Base-by-base conservation (phyloP, 495 filamentous ascomycete species). In the Glarea lozoyensis region DNA sequence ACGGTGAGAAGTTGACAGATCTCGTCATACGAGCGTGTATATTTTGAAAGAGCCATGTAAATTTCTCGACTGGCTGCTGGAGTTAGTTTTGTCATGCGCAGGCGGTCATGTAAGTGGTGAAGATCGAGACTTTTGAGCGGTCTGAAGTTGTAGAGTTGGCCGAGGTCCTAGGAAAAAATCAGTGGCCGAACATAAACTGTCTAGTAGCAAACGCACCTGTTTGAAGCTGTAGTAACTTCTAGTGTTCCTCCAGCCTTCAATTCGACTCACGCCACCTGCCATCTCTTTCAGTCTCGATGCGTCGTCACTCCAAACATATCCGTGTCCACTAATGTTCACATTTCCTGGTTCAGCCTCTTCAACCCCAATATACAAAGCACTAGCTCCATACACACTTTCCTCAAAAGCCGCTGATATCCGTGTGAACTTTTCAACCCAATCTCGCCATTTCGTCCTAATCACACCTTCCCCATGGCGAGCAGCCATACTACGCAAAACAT, bases 231-330 rank as follows among this genome's bases (percentile, higher is more conserved):
- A 94, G 56, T 97, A 99, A 50, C 85, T 93, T 46, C 92, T 72
- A 2, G 92, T 97, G 40, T 82, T 88, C 42, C 93, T 73, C 92
- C 92, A 99, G 29, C 88, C 92, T 59, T 97, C 93, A 33, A 99
- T 94, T 31, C 92, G 70, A 42, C 82, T 83, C 23, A 93, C 86
- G 21, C 90, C 94, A 1, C 86, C 90, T 5, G 84, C 79, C 18
- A 99, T 71, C 62, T 97, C 93, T 37, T 78, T 78, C 50, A 82
- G 76, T 59, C 84, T 87, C n/a, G 80, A 68, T 9, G 63, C 60
- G 36, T 94, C 86, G 58, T 94, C 85, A 5, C 77, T 61, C 93
- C 93, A 99, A 5, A 99, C 89, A 55, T 93, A 95, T 22, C 92
- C 92, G 60, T 99, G 92, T 2, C 92, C 88, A 18, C 70, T 66